Conservation (phyloP, 441 rosid genomes). For the Isatis lusitanica region DNA sequence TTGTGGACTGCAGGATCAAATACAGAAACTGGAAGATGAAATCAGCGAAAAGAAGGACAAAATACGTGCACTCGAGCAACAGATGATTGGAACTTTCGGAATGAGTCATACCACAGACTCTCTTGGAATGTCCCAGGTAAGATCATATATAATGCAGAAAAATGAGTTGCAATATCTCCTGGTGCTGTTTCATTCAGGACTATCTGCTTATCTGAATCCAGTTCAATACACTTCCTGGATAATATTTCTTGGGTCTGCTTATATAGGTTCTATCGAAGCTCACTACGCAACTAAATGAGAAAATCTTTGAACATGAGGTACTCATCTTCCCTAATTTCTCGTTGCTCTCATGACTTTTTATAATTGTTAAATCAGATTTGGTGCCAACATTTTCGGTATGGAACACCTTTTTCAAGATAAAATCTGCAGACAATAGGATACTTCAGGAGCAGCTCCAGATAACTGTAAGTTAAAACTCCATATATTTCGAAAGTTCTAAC, state of each 20-base stretch:
- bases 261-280: slow-evolving; percentile 78
- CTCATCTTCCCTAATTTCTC: background rate
- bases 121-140: slow-evolving; percentile 76
- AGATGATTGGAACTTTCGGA: slow-evolving; percentile 72
- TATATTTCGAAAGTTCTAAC: slow-evolving; percentile 5
- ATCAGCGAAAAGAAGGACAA: slow-evolving; percentile 81
- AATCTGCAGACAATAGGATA: slow-evolving; percentile 89
- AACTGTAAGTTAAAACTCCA: slow-evolving; percentile 54
- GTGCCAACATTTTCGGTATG: slow-evolving; percentile 4
- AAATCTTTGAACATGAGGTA: slow-evolving; percentile 90
- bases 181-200: background rate
- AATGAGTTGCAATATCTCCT: background rate
- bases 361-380: background rate
- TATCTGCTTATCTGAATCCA: slow-evolving; percentile 24
- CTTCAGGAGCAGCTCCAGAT: slow-evolving; percentile 89
- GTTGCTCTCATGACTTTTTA: slow-evolving; percentile 7
- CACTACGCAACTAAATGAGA: slow-evolving; percentile 73
- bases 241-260: slow-evolving; percentile 9
- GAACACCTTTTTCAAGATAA: slow-evolving; percentile 53
- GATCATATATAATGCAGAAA: slow-evolving; percentile 1
- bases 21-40: slow-evolving; percentile 74
- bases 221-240: slow-evolving; percentile 5
- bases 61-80: slow-evolving; percentile 70
- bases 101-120: slow-evolving; percentile 44
- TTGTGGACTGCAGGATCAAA: slow-evolving; percentile 59